Base-by-base conservation (phyloP, 2,329 filamentous ascomycete genomes). In the Diaporthe ilicicola region DNA sequence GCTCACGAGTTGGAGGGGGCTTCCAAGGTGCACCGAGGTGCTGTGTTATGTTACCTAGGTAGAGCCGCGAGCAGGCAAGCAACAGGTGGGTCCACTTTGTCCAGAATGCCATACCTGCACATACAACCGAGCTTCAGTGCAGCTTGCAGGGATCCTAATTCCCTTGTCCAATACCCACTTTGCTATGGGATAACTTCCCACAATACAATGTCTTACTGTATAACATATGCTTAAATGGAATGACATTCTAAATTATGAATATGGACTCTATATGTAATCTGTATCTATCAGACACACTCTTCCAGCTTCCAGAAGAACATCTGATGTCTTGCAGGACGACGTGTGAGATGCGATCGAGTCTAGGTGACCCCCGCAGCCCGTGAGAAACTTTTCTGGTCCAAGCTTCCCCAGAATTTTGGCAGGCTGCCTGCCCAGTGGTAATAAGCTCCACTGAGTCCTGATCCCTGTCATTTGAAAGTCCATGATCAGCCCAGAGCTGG, bases 381-480 rank as follows among this genome's bases (percentile, higher is more conserved):
- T 8, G 62, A 37, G 46, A 51, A 71, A 67, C 55, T 71, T 71
- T 64, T 67, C 70, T 67, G 65, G 46, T 70, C 62, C 51, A 54
- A 51, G 56, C 70, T 48, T 53, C 69, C 70, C 70, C 70, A 68
- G 32, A 67, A 50, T 48, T 72, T 61, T 61, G 37, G 51, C 44
- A 29, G 34, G 29, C 32, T 70, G 51, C 42, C 48, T 51, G 62
- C 29, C 46, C 53, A 32, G 44, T 64, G 13, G 9, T 19, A n/a
- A 64, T 19, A n/a, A 64, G 59, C 59, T 64, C 42, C 29, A 29
- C 59, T 24, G 48, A 27, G 44, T n/a, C 44, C 24, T 54, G 69
- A 71, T 71, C 69, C 69, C 69, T 71, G 69, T 37, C 69, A n/a
- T 3, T 13, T 22, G 24, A 22, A 37, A 67, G 34, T 69, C 68